Percentiles rank a stretch among this genome's conserved stretches.
Conservation (phyloP, 768 basidiomycete species). For the Holtermanniella nyarrowii region DNA sequence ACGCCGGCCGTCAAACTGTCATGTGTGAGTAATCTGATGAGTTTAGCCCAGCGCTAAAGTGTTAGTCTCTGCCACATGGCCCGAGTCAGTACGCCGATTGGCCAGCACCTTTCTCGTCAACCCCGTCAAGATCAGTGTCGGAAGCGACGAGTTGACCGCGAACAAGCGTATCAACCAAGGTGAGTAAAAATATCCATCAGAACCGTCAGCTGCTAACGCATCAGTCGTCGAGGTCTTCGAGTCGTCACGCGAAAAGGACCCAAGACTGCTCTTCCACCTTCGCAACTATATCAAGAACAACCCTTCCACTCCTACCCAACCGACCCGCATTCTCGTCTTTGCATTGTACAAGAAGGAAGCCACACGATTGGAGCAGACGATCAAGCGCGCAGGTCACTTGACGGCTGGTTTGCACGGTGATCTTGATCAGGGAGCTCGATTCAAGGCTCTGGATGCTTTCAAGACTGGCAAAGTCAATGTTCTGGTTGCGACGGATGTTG, state of each 20-base stretch:
- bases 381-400: slow-evolving; percentile 61
- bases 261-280: slow-evolving; percentile 38
- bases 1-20: slow-evolving; percentile 70
- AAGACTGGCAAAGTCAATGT: slow-evolving; percentile 67
- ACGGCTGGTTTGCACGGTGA: slow-evolving; percentile 85
- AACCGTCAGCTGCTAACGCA: neutral
- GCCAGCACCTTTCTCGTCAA: slow-evolving; percentile 76
- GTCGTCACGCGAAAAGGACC: slow-evolving; percentile 67
- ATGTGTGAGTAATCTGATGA: slow-evolving; percentile 70
- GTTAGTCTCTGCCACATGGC: slow-evolving; percentile 95
- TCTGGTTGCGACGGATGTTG: slow-evolving; percentile 94
- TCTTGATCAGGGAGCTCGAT: slow-evolving; percentile 70
- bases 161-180: slow-evolving; percentile 85
- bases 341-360: slow-evolving; percentile 98
- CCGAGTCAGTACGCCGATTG: slow-evolving; percentile 78
- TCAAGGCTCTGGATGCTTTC: slow-evolving; percentile 78
- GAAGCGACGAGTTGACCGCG: slow-evolving; percentile 86
- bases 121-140: slow-evolving; percentile 85
- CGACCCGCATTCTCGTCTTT: slow-evolving; percentile 75
- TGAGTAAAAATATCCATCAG: slow-evolving; percentile 11
- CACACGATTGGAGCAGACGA: slow-evolving; percentile 70
- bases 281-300: slow-evolving; percentile 42
- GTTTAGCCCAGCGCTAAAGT: neutral
- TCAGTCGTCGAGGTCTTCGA: slow-evolving; percentile 78
- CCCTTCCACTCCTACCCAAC: slow-evolving; percentile 42